Conservation (phyloP, 345 rosid species). For the Brassica cretica region DNA sequence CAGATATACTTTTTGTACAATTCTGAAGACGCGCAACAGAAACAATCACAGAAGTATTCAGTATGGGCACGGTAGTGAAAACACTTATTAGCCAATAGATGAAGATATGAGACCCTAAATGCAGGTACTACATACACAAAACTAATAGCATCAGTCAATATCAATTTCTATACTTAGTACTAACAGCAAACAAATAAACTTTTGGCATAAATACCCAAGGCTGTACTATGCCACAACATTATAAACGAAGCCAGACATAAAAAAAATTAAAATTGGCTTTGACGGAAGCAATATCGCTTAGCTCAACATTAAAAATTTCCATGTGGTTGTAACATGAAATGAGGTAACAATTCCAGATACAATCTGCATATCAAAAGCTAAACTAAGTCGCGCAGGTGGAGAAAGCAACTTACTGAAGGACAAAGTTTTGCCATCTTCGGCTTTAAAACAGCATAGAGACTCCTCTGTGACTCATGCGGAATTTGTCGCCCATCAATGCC, state of each 20-base stretch:
- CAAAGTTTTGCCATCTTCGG: constrained; percentile 64
- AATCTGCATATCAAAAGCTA: constrained; percentile 11
- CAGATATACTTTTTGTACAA: constrained; percentile 8
- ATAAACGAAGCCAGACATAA: background rate
- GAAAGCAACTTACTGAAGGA: constrained; percentile 57
- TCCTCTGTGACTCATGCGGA: constrained; percentile 55
- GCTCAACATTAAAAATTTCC: background rate
- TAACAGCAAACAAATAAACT: constrained; percentile 3
- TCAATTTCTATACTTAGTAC: background rate
- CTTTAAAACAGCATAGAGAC: constrained; percentile 62
- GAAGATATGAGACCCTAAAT: constrained; percentile 13
- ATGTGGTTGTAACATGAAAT: constrained; percentile 23
- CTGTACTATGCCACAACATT: constrained; percentile 8
- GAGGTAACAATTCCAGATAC: constrained; percentile 9
- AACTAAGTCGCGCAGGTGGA: constrained; percentile 25
- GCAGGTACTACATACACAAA: constrained; percentile 7
- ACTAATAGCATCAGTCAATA: constrained; percentile 11
- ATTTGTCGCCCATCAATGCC: constrained; percentile 42
- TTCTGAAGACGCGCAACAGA: constrained; percentile 17
- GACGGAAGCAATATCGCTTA: background rate
- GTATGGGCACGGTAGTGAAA: constrained; percentile 7
- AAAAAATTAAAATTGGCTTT: background rate
- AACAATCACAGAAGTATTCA: constrained; percentile 18
- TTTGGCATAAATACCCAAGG: constrained; percentile 6
- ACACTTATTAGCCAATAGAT: constrained; percentile 15